These are phyloP conservation scores for Paramecium pentaurelia DNA, from an alignment of 73 alveolate species.

Conservation along the genomic window DNA sequence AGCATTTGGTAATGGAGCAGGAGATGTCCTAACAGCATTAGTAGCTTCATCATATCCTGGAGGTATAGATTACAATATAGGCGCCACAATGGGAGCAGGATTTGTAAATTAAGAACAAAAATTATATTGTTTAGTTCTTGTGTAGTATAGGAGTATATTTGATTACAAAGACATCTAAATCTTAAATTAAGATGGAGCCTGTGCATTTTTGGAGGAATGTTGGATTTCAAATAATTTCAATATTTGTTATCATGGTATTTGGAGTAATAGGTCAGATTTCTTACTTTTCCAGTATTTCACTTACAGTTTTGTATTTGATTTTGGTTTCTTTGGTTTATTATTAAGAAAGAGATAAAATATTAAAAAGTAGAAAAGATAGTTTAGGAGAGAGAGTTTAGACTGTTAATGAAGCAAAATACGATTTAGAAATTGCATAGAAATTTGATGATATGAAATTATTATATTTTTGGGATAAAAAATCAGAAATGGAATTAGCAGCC, in stretches of 20 bases:
- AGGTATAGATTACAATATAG: conserved; percentile 26
- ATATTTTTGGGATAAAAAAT: not conserved
- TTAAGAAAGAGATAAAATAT: not conserved
- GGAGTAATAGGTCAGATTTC: conserved; percentile 34
- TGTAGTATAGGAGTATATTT: not conserved
- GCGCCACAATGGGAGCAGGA: conserved; percentile 38
- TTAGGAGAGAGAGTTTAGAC: not conserved
- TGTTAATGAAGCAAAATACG: not conserved
- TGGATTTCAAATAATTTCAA: conserved; percentile 23
- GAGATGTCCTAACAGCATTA: conserved; percentile 32
- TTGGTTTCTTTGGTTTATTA: not conserved
- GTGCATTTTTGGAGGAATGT: not conserved
- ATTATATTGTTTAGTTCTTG: not conserved
- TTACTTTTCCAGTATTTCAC: not conserved
- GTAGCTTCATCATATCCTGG: conserved; percentile 39
- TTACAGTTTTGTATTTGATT: not conserved
- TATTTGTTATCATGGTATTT: conserved; percentile 10
- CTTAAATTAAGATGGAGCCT: not conserved
- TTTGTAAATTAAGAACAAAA: not conserved
- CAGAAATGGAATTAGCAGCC: not conserved
- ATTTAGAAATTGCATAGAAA: not conserved
- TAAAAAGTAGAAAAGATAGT: not conserved
- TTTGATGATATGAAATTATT: not conserved
- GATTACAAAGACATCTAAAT: not conserved
- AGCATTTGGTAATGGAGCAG: conserved; percentile 43